Conservation (phyloP, 495 filamentous ascomycete genomes). For the Cercophora newfieldiana region DNA sequence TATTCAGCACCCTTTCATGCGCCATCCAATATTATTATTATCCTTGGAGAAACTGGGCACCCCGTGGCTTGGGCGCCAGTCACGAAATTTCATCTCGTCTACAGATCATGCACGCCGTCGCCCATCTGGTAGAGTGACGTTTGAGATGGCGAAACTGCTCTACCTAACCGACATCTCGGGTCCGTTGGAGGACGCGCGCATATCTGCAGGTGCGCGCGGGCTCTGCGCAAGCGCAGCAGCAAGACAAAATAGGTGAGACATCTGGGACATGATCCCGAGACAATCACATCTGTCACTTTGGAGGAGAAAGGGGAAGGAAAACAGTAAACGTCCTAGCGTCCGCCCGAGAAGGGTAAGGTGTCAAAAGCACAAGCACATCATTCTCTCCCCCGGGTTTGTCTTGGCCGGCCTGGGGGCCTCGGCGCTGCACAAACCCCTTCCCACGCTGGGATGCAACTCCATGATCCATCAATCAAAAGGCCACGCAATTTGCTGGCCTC, state of each 20-base stretch:
- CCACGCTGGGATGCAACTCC: too few relatives aligned
- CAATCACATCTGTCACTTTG: background rate
- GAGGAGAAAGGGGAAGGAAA: background rate
- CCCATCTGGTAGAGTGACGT: background rate
- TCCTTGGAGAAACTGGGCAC: background rate
- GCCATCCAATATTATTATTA: background rate
- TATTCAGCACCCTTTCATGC: background rate
- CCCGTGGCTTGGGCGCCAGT: background rate
- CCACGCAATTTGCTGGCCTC: background rate
- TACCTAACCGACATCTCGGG: background rate
- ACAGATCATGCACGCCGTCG: background rate
- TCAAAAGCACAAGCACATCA: background rate
- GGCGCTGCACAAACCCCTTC: too few relatives aligned
- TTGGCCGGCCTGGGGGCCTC: background rate
- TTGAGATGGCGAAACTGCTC: background rate
- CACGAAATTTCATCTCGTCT: background rate
- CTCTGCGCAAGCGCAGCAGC: background rate
- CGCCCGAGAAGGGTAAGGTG: background rate
- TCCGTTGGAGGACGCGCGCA: background rate
- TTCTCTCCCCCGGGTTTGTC: background rate
- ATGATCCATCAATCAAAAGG: too few relatives aligned
- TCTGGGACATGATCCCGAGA: conserved; percentile 8
- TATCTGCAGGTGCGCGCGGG: background rate
- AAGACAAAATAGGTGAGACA: conserved; percentile 3
- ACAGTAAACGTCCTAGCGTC: background rate